Percentiles rank a stretch among this genome's conserved stretches.
Evolutionary conservation across 495 filamentous ascomycete species (phyloP).

Genomic region (Neurospora tetraspora): DNA sequence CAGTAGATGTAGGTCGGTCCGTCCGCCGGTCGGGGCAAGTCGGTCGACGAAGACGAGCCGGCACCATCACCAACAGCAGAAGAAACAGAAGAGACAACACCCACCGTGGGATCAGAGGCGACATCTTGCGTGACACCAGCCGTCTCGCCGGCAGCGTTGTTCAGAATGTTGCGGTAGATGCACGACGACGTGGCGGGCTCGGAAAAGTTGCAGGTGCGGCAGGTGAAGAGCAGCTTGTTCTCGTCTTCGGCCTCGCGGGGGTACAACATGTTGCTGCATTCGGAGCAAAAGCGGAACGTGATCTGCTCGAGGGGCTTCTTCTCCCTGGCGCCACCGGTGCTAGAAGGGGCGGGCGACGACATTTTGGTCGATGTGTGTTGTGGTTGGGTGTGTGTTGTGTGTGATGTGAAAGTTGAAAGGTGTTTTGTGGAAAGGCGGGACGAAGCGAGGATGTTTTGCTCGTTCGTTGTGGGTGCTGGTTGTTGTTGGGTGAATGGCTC

Average conservation of each 20-base stretch:
- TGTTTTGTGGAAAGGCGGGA: background rate
- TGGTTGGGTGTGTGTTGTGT: background rate
- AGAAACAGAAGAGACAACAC: conserved; percentile 36
- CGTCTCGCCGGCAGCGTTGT: conserved; percentile 83
- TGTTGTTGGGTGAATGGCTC: background rate
- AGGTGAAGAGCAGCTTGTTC: conserved; percentile 47
- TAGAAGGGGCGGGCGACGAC: conserved; percentile 51
- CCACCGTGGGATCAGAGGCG: conserved; percentile 91
- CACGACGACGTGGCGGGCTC: conserved; percentile 77
- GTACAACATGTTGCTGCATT: conserved; percentile 98
- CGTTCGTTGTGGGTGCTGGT: background rate
- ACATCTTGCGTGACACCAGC: conserved; percentile 97
- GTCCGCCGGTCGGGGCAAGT: background rate
- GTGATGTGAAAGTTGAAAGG: background rate
- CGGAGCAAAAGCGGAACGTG: conserved; percentile 91
- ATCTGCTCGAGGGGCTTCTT: conserved; percentile 64
- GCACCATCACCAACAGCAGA: conserved; percentile 10
- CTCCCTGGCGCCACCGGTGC: conserved; percentile 32
- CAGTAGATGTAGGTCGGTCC: conserved; percentile 9
- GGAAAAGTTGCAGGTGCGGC: conserved; percentile 83
- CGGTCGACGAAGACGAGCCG: conserved; percentile 17
- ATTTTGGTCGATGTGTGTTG: conserved; percentile 23
- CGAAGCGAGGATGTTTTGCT: background rate
- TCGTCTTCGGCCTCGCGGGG: conserved; percentile 74
- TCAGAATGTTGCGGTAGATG: conserved; percentile 85